A percentile compares a stretch with the other conserved stretches of the same genome.
phyloP scores from a whole-genome alignment of 257 asterid species.

The Ballota nigra region DNA sequence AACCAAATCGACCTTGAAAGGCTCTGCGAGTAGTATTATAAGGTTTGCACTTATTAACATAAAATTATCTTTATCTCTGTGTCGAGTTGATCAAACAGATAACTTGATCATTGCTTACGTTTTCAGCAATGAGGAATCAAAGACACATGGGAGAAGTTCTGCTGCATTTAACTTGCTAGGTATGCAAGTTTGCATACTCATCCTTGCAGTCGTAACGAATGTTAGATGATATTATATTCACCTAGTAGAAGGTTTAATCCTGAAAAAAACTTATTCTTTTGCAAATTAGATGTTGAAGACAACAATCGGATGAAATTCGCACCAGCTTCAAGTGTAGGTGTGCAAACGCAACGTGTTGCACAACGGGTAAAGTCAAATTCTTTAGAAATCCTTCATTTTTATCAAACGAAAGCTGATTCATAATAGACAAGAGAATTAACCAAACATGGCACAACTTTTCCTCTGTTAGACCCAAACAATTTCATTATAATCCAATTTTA shows the following conservation, averaged over 20 bases:
- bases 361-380: conserved; percentile 52
- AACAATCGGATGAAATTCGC: conserved; percentile 43
- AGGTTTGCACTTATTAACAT: conserved; percentile 47
- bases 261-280: conserved; percentile 16
- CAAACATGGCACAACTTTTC: neutral
- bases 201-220: conserved; percentile 8
- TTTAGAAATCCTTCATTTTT: neutral
- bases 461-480: neutral
- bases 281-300: conserved; percentile 55
- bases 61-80: conserved; percentile 5
- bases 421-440: neutral
- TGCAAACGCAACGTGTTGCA: conserved; percentile 58
- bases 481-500: neutral
- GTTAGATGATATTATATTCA: neutral
- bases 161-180: conserved; percentile 51
- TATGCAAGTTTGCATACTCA: conserved; percentile 26
- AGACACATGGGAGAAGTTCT: conserved; percentile 38
- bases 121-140: conserved; percentile 59
- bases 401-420: neutral
- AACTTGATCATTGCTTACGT: conserved; percentile 27
- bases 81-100: conserved; percentile 11
- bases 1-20: conserved; percentile 82
- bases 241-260: neutral
- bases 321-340: conserved; percentile 61
- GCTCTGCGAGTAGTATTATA: conserved; percentile 50